These are phyloP conservation scores for Sanguinoderma infundibulare DNA, from an alignment of 1,284 basidiomycete genomes.

Conservation along the genomic window DNA sequence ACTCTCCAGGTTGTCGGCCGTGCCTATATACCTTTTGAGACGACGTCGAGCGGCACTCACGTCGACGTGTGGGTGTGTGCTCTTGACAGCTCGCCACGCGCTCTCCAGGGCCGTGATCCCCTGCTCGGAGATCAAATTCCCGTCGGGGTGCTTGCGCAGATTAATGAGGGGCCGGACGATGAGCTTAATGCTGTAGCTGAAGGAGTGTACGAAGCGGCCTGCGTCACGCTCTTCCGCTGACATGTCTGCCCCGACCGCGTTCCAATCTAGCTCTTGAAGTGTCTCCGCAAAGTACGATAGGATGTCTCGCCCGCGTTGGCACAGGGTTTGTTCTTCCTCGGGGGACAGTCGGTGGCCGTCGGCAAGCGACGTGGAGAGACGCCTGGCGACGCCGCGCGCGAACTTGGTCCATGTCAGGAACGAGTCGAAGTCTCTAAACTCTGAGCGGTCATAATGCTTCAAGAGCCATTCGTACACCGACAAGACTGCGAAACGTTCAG, in stretches of 20 bases:
- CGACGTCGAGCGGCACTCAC: background rate
- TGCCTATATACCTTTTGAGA: background rate
- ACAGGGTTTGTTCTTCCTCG: background rate
- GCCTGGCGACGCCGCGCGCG: background rate
- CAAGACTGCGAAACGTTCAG: background rate
- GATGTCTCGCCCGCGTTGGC: background rate
- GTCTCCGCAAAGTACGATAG: background rate
- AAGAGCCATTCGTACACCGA: background rate
- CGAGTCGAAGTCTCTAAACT: background rate
- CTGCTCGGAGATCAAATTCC: background rate
- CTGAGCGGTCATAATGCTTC: background rate
- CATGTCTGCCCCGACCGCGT: background rate
- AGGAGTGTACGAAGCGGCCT: background rate
- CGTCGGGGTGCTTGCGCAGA: background rate
- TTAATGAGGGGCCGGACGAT: background rate
- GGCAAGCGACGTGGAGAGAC: background rate
- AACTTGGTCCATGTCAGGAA: background rate
- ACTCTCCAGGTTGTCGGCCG: background rate
- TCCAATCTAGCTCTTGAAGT: background rate
- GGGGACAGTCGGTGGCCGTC: background rate
- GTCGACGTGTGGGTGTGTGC: background rate
- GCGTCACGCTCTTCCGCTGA: background rate
- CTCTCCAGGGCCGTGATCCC: background rate
- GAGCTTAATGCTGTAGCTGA: background rate
- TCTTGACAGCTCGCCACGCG: background rate